Conservation (phyloP, 2,329 filamentous ascomycete genomes). For the Claviceps citrina region DNA sequence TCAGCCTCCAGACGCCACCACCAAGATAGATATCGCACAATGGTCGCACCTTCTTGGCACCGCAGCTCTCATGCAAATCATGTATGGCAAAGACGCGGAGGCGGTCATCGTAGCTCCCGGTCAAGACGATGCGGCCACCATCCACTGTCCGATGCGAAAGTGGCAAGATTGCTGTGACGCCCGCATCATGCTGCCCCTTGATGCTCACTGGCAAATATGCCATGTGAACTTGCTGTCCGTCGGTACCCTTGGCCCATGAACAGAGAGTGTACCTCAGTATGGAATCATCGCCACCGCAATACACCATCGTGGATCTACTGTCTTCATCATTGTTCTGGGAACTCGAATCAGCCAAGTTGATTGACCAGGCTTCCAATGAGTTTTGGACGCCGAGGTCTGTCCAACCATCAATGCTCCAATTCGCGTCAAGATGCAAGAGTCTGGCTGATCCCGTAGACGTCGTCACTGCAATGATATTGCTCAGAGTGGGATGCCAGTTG, state of each 20-base stretch:
- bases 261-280: conserved; percentile 34
- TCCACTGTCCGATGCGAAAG: conserved; percentile 30
- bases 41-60: conserved; percentile 29
- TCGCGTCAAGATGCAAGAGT: conserved; percentile 32
- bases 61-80: conserved; percentile 24
- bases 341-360: conserved; percentile 36
- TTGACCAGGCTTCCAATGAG: conserved; percentile 58
- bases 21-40: conserved; percentile 55
- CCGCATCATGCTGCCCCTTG: conserved; percentile 52
- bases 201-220: conserved; percentile 13
- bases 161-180: conserved; percentile 75
- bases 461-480: conserved; percentile 49
- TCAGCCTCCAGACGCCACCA: conserved; percentile 75
- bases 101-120: conserved; percentile 82
- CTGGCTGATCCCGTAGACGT: conserved; percentile 52
- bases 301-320: conserved; percentile 27
- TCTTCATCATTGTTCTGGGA: conserved; percentile 4
- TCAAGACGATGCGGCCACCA: conserved; percentile 48
- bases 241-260: conserved; percentile 8
- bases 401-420: conserved; percentile 23
- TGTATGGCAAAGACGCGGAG: conserved; percentile 50
- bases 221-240: conserved; percentile 5
- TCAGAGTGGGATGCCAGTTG: conserved; percentile 49
- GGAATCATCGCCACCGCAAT: conserved; percentile 66
- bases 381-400: conserved; percentile 30